These are phyloP conservation scores for Blastocystis sp. DNA, from an alignment of 352 stramenopile genomes.

Conservation along the genomic window DNA sequence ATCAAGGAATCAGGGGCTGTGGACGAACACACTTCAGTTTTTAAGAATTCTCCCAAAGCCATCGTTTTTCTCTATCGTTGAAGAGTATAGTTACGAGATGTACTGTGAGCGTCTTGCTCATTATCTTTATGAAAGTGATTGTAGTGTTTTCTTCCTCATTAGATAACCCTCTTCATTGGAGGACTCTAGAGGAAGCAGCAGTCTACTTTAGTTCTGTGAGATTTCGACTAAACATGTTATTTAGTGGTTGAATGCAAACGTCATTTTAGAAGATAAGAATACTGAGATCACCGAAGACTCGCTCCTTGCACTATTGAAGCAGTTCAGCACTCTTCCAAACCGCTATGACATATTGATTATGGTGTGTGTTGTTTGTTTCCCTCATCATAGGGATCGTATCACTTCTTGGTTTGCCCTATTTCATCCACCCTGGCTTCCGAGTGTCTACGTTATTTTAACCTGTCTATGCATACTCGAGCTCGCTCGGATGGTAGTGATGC, in stretches of 20 bases:
- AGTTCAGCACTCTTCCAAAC: background rate
- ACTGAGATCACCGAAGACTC: background rate
- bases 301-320: background rate
- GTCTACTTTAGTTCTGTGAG: background rate
- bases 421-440: background rate
- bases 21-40: background rate
- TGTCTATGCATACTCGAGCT: background rate
- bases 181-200: background rate
- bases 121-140: background rate
- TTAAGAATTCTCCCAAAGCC: background rate
- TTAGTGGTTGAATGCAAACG: background rate
- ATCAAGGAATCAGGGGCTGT: background rate
- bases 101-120: constrained; percentile 7
- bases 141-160: background rate
- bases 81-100: background rate
- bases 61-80: background rate
- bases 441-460: background rate
- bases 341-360: background rate
- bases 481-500: background rate
- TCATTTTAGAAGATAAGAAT: background rate
- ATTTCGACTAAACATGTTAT: background rate
- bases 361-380: background rate
- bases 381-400: background rate
- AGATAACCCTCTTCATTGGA: constrained; percentile 24
- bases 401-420: constrained; percentile 2